Percentiles rank a stretch among this genome's conserved stretches.
Evolutionary conservation across 148 eudicot genomes (phyloP).

Genomic region (Rhododendron mucronatum): DNA sequence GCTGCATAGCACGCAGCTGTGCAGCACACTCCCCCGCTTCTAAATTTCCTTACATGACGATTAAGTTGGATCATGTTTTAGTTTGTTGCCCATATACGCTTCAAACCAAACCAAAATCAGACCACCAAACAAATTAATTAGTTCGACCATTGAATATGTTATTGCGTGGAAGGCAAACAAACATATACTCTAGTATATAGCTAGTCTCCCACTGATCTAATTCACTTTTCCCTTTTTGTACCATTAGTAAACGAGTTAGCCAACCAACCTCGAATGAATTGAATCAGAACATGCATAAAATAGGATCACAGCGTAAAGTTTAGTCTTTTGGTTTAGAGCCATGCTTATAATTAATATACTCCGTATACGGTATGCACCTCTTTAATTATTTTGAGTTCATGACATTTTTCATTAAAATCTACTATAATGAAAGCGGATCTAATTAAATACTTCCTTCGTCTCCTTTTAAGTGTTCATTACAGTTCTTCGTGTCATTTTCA

Average conservation of each 20-base stretch:
- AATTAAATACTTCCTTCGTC: too few relatives aligned
- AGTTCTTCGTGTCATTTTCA: too few relatives aligned
- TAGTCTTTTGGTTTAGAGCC: not conserved
- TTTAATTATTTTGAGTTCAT: not conserved
- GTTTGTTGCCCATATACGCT: not conserved
- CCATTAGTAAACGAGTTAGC: slow-evolving; percentile 26
- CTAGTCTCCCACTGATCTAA: not conserved
- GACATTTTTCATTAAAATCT: not conserved
- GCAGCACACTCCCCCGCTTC: too few relatives aligned
- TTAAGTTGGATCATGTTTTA: not conserved
- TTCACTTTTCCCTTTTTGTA: not conserved
- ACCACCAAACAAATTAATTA: slow-evolving; percentile 15
- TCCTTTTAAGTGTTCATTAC: too few relatives aligned
- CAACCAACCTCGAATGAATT: slow-evolving; percentile 26
- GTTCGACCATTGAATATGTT: not conserved
- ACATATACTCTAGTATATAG: not conserved
- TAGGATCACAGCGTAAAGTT: not conserved
- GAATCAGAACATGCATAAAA: not conserved
- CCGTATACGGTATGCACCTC: not conserved
- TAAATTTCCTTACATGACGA: not conserved
- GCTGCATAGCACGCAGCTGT: too few relatives aligned
- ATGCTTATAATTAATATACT: not conserved
- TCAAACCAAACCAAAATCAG: slow-evolving; percentile 32
- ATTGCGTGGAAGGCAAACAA: not conserved
- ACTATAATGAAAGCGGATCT: not conserved